phyloP scores from a whole-genome alignment of 2,329 filamentous ascomycete genomes.

The Xylogone sp. region DNA sequence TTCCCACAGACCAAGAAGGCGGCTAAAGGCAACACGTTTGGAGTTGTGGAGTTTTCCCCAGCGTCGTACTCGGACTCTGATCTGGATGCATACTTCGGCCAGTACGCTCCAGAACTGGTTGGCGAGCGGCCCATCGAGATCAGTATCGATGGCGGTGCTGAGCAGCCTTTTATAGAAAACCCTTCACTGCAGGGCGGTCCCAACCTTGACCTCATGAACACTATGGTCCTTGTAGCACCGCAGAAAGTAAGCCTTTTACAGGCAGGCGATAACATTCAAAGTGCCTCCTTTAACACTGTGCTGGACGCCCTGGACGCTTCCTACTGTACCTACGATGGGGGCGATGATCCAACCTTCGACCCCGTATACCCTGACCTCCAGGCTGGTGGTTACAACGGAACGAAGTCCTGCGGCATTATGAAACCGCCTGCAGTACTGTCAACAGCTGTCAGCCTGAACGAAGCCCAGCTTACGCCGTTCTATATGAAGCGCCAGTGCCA shows the following conservation, averaged over 20 bases:
- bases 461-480: conserved; percentile 39
- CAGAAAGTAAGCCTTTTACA: conserved; percentile 41
- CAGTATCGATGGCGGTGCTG: conserved; percentile 28
- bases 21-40: conserved; percentile 41
- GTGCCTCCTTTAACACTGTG: conserved; percentile 41
- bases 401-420: conserved; percentile 40
- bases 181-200: conserved; percentile 8
- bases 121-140: conserved; percentile 26
- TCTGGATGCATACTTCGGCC: conserved; percentile 44
- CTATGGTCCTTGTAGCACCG: conserved; percentile 41
- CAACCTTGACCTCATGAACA: conserved; percentile 36
- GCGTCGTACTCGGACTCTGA: conserved; percentile 47
- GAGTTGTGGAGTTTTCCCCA: conserved; percentile 51
- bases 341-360: conserved; percentile 42
- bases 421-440: conserved; percentile 48
- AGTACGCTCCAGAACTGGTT: conserved; percentile 29
- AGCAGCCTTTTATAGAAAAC: conserved; percentile 17
- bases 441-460: conserved; percentile 50
- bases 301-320: conserved; percentile 39
- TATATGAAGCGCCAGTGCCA: conserved; percentile 49
- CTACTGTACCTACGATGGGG: conserved; percentile 41
- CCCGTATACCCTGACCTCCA: conserved; percentile 41
- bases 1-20: conserved; percentile 36
- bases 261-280: conserved; percentile 33
- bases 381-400: conserved; percentile 29